Conservation (phyloP, 345 rosid species). For the Erucastrum elatum region DNA sequence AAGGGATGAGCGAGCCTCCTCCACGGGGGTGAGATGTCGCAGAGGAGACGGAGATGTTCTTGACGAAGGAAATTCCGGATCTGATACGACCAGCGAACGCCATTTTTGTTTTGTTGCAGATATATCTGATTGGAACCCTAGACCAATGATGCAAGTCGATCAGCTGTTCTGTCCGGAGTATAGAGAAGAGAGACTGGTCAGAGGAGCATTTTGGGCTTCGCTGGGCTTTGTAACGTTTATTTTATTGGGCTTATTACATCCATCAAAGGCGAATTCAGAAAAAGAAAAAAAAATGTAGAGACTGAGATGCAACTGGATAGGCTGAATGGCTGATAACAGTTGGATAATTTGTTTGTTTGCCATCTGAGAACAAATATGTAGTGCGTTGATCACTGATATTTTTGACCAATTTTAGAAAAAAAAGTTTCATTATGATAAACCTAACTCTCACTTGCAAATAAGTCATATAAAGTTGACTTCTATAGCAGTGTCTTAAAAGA, state of each 20-base stretch:
- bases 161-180: conserved; percentile 14
- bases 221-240: not conserved
- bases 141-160: not conserved
- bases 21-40: conserved; percentile 43
- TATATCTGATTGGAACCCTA: conserved; percentile 48
- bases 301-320: not conserved
- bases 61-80: conserved; percentile 62
- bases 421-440: not conserved
- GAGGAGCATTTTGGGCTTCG: conserved; percentile 7
- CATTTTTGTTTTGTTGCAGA: conserved; percentile 43
- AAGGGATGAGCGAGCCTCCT: conserved; percentile 48
- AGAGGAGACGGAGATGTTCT: conserved; percentile 41
- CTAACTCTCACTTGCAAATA: conserved; percentile 6
- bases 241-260: conserved; percentile 22
- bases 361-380: conserved; percentile 10
- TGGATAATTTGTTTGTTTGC: conserved; percentile 1
- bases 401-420: not conserved
- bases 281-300: not conserved
- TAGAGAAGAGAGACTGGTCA: conserved; percentile 12
- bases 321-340: not conserved
- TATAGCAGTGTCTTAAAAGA: not conserved
- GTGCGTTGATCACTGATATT: not conserved
- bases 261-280: not conserved
- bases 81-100: conserved; percentile 70
- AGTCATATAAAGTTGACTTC: conserved; percentile 5